phyloP scores from a whole-genome alignment of 164 flowering plant species.

The Nymphaea colorata region DNA sequence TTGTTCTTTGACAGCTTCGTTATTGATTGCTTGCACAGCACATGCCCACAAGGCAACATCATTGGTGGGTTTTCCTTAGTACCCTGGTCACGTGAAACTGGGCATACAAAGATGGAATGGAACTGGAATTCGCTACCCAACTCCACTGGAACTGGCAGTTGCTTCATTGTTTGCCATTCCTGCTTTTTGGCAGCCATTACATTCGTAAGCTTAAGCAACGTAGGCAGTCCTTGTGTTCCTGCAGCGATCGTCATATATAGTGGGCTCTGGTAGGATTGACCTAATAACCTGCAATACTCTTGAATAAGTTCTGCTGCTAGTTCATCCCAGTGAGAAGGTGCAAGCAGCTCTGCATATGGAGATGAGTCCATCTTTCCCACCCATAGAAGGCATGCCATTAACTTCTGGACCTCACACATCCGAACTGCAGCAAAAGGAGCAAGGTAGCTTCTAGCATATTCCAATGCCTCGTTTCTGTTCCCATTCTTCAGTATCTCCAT shows the following conservation, averaged over 20 bases:
- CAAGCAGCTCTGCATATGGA: constrained; percentile 50
- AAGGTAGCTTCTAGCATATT: constrained; percentile 44
- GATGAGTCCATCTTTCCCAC: constrained; percentile 49
- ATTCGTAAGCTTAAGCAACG: constrained; percentile 58
- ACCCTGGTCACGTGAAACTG: constrained; percentile 67
- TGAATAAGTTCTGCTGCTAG: constrained; percentile 43
- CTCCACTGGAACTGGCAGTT: constrained; percentile 71
- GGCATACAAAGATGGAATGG: constrained; percentile 81
- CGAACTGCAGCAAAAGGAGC: constrained; percentile 37
- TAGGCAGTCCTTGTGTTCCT: constrained; percentile 61
- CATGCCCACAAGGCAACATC: constrained; percentile 89
- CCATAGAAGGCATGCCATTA: constrained; percentile 68
- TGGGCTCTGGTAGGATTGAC: constrained; percentile 63
- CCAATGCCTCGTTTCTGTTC: constrained; percentile 42
- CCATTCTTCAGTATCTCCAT: constrained; percentile 51
- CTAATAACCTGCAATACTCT: constrained; percentile 52
- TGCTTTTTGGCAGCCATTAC: constrained; percentile 64
- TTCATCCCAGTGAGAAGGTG: constrained; percentile 47
- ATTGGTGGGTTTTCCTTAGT: constrained; percentile 80
- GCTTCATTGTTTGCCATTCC: constrained; percentile 75
- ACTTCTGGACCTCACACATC: constrained; percentile 63
- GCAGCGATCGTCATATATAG: constrained; percentile 55
- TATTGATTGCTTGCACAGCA: constrained; percentile 73
- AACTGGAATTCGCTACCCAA: constrained; percentile 64
- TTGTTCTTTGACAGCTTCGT: constrained; percentile 57